These are phyloP conservation scores for Talaromyces sp. DNA, from an alignment of 2,329 filamentous ascomycete species.

Conservation along the genomic window DNA sequence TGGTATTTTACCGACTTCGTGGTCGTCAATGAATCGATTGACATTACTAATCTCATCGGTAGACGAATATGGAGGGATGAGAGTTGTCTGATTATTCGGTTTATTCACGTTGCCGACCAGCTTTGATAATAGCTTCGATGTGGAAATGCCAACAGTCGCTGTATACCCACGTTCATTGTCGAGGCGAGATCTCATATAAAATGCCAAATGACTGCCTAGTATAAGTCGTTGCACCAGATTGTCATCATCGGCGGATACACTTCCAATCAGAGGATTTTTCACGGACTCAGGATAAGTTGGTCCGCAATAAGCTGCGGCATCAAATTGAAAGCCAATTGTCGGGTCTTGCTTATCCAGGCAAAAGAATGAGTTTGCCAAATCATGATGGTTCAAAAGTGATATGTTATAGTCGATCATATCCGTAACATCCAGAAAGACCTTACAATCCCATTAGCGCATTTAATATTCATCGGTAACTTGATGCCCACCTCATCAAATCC, in stretches of 20 bases:
- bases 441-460: neutral
- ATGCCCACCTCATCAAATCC: constrained; percentile 79
- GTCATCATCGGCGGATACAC: constrained; percentile 5
- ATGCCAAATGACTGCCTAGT: constrained; percentile 77
- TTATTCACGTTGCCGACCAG: constrained; percentile 81
- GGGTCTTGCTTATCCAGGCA: constrained; percentile 70
- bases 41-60: constrained; percentile 48
- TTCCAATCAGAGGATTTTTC: neutral
- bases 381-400: constrained; percentile 63
- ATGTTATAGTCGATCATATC: constrained; percentile 82
- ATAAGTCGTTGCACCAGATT: constrained; percentile 59
- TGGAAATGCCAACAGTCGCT: constrained; percentile 80
- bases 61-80: constrained; percentile 62
- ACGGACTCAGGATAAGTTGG: constrained; percentile 51
- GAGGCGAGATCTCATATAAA: constrained; percentile 67
- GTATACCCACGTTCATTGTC: constrained; percentile 79
- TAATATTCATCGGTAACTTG: neutral
- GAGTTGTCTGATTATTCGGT: constrained; percentile 79
- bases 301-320: constrained; percentile 67
- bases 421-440: constrained; percentile 74
- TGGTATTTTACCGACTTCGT: constrained; percentile 76
- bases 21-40: constrained; percentile 66
- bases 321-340: constrained; percentile 73
- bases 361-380: constrained; percentile 71
- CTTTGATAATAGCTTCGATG: constrained; percentile 82